Evolutionary conservation across 2,329 filamentous ascomycete species (phyloP).

Genomic region (Aspergillus amoenus): DNA sequence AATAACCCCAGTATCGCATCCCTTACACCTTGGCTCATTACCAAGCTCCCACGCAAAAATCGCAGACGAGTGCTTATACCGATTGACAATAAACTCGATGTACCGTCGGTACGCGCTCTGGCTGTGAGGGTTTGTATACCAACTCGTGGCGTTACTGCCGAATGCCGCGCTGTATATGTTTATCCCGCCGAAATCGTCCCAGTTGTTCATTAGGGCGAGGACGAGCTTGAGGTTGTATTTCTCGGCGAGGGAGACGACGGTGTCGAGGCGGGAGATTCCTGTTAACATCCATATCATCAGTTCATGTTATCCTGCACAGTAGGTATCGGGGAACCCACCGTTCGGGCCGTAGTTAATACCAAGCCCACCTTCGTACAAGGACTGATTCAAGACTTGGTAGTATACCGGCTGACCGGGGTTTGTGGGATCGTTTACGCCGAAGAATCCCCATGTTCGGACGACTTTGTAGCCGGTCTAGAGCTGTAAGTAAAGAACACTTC

Average conservation of each 20-base stretch:
- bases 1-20: conserved; percentile 59
- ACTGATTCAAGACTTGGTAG: conserved; percentile 8
- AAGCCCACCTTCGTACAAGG: conserved; percentile 1
- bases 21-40: conserved; percentile 65
- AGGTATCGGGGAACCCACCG: neutral
- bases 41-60: conserved; percentile 68
- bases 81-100: conserved; percentile 57
- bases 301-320: no score
- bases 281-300: no score
- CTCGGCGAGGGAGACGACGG: conserved; percentile 61
- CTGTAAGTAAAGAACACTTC: neutral
- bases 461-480: conserved; percentile 7
- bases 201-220: conserved; percentile 60
- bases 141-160: conserved; percentile 52
- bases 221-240: conserved; percentile 61
- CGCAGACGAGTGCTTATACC: conserved; percentile 59
- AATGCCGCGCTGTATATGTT: conserved; percentile 56
- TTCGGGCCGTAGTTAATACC: conserved; percentile 8
- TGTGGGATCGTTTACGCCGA: conserved; percentile 3
- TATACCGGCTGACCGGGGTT: conserved; percentile 1
- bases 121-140: conserved; percentile 56
- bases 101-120: conserved; percentile 63
- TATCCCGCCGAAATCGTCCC: conserved; percentile 66
- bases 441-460: conserved; percentile 8
- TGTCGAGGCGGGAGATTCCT: conserved; percentile 56